phyloP scores from a whole-genome alignment of 2,329 filamentous ascomycete species.

The Penicillium thymicola region DNA sequence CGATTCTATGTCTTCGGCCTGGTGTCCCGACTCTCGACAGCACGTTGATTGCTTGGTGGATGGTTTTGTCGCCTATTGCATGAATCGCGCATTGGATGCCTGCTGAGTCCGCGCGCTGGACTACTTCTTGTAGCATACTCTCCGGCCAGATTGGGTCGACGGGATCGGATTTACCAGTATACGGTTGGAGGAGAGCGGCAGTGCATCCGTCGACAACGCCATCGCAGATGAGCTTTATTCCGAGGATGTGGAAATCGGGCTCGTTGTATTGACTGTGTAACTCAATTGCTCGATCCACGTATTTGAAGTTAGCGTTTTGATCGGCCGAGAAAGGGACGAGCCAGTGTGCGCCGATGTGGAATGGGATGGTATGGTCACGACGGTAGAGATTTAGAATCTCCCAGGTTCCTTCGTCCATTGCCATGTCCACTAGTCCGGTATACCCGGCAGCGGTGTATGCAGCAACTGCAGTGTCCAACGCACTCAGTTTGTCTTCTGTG shows the following conservation, averaged over 20 bases:
- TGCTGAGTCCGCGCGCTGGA: constrained; percentile 43
- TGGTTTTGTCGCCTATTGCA: constrained; percentile 50
- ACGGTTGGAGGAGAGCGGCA: constrained; percentile 48
- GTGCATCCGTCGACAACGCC: constrained; percentile 53
- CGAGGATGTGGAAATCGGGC: constrained; percentile 45
- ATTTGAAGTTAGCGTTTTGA: constrained; percentile 37
- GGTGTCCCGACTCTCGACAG: constrained; percentile 42
- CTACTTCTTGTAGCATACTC: constrained; percentile 42
- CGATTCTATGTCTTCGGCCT: constrained; percentile 48
- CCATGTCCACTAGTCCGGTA: constrained; percentile 52
- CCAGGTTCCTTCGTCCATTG: constrained; percentile 51
- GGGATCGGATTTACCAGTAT: constrained; percentile 40
- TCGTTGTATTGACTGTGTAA: constrained; percentile 41
- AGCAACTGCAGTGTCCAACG: constrained; percentile 41
- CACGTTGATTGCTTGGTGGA: constrained; percentile 47
- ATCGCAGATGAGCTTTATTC: constrained; percentile 52
- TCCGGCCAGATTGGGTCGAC: constrained; percentile 48
- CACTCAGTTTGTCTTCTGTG: constrained; percentile 42
- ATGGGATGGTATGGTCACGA: constrained; percentile 35
- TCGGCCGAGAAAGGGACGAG: constrained; percentile 44
- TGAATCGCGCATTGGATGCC: constrained; percentile 51
- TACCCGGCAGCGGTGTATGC: constrained; percentile 47
- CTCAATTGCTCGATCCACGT: constrained; percentile 48
- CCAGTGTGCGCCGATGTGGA: constrained; percentile 50
- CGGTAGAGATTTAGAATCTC: constrained; percentile 42